These are phyloP conservation scores for Kregervanrija pseudodelftensis DNA, from an alignment of 805 yeast species.

Conservation along the genomic window DNA sequence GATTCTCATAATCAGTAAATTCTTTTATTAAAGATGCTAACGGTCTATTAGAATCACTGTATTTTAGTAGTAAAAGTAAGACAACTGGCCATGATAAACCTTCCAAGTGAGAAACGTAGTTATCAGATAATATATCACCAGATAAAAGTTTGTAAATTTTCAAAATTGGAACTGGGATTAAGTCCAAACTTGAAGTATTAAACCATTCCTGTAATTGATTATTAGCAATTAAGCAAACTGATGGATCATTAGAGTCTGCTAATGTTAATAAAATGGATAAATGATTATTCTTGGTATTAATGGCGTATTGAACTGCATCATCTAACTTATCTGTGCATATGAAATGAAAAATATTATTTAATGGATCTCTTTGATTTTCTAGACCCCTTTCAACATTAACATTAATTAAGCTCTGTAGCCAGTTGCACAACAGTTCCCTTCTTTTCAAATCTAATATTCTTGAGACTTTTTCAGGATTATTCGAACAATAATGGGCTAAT, in stretches of 20 bases:
- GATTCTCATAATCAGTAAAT: conserved; percentile 11
- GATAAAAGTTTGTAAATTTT: conserved; percentile 61
- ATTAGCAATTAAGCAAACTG: conserved; percentile 47
- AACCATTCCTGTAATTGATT: conserved; percentile 66
- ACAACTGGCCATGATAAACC: conserved; percentile 62
- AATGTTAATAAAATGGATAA: conserved; percentile 63
- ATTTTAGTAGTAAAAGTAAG: conserved; percentile 54
- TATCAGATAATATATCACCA: conserved; percentile 34
- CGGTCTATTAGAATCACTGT: conserved; percentile 42
- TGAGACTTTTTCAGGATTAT: conserved; percentile 5
- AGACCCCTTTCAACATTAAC: conserved; percentile 28
- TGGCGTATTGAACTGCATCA: conserved; percentile 57
- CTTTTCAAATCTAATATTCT: conserved; percentile 25
- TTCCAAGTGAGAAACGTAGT: conserved; percentile 28
- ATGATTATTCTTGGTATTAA: conserved; percentile 57
- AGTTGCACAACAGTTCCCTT: conserved; percentile 41
- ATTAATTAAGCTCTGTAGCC: conserved; percentile 48
- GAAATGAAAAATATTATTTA: conserved; percentile 44
- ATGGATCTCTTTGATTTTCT: conserved; percentile 26
- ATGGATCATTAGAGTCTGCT: conserved; percentile 62
- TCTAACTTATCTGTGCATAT: conserved; percentile 50
- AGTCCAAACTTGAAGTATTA: conserved; percentile 30
- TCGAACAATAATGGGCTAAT: conserved; percentile 5
- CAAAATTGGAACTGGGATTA: conserved; percentile 47
- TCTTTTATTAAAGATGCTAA: conserved; percentile 27